A percentile compares a stretch with the other conserved stretches of the same genome.
Evolutionary conservation across 140 eudicot species (phyloP).

Genomic region (Ambrosia hybrid): DNA sequence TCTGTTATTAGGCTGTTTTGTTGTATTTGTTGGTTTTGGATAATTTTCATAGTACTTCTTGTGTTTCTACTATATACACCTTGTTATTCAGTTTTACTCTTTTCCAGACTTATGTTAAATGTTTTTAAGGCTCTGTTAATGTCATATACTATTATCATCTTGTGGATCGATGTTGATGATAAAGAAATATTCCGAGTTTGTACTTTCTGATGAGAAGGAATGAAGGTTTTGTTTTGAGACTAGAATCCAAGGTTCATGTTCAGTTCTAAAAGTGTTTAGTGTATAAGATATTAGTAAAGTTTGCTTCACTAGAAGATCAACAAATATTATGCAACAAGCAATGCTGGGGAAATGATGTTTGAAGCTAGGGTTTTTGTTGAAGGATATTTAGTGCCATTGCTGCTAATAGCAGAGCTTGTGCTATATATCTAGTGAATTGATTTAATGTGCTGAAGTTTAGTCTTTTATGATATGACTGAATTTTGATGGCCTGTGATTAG

Average conservation of each 20-base stretch:
- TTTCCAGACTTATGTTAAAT: neutral
- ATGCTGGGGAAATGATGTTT: too few species aligned
- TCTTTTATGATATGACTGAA: neutral
- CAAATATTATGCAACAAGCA: neutral
- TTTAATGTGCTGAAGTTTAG: neutral
- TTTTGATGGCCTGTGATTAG: neutral
- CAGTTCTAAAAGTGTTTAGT: neutral
- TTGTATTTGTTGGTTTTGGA: conserved; percentile 1
- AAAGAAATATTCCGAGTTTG: neutral
- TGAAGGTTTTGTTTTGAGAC: neutral
- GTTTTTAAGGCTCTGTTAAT: neutral
- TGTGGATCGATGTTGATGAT: neutral
- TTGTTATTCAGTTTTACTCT: neutral
- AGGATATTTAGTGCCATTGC: neutral
- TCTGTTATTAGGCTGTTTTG: neutral
- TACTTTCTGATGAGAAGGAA: neutral
- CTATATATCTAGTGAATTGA: neutral
- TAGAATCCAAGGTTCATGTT: neutral
- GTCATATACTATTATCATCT: neutral
- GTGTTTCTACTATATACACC: neutral
- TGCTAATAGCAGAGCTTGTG: neutral
- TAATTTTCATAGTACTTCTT: neutral
- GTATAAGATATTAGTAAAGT: neutral
- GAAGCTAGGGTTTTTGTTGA: too few species aligned
- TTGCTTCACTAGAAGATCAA: neutral